Conservation (phyloP, 768 basidiomycete genomes). For the Rhodotorula graminis region DNA sequence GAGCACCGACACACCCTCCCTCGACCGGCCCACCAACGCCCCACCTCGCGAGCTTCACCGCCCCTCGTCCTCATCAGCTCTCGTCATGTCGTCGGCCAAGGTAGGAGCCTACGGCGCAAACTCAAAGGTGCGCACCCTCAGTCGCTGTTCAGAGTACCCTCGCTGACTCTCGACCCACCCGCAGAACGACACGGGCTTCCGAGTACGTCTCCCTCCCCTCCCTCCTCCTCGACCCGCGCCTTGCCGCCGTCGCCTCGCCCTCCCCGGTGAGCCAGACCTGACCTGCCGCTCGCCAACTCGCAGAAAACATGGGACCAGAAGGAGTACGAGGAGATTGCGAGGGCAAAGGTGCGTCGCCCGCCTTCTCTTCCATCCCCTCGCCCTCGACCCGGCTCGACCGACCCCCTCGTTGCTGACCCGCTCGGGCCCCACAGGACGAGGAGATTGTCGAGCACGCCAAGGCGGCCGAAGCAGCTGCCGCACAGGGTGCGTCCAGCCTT, state of each 20-base stretch:
- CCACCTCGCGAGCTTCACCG: background rate
- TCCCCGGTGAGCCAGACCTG: background rate
- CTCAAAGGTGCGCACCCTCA: conserved; percentile 25
- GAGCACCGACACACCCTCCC: background rate
- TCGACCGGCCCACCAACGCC: too few species aligned
- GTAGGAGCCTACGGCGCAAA: conserved; percentile 43
- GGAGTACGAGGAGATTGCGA: conserved; percentile 74
- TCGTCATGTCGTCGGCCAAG: conserved; percentile 33
- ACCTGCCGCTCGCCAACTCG: background rate
- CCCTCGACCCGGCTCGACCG: background rate
- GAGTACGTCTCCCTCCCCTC: background rate
- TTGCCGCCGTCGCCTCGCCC: background rate
- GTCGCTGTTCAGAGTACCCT: background rate
- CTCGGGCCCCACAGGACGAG: conserved; percentile 50
- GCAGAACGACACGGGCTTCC: conserved; percentile 35
- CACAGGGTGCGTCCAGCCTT: conserved; percentile 59
- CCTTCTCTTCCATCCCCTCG: background rate
- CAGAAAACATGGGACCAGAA: conserved; percentile 73
- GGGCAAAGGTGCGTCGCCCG: conserved; percentile 54
- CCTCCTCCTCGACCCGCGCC: background rate
- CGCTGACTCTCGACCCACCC: background rate
- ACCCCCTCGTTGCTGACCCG: background rate
- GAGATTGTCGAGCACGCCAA: conserved; percentile 78
- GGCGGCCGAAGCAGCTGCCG: conserved; percentile 75
- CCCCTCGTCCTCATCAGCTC: background rate